Conservation (phyloP, 1,139 yeast species). For the Saccharomyces hybrid region DNA sequence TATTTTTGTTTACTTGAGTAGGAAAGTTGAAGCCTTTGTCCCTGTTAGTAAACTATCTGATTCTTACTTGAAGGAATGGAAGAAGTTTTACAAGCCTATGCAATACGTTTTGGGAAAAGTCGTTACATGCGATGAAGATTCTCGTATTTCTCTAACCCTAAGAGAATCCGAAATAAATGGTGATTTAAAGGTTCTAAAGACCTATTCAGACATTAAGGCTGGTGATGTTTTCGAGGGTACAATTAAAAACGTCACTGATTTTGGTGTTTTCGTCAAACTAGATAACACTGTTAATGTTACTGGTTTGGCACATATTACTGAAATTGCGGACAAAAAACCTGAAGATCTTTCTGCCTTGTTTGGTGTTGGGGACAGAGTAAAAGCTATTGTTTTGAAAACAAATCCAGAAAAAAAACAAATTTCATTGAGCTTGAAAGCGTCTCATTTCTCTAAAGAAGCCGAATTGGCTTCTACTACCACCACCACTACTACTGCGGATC, state of each 20-base stretch:
- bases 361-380: conserved; percentile 58
- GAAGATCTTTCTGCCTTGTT: conserved; percentile 51
- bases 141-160: conserved; percentile 66
- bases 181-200: conserved; percentile 47
- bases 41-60: conserved; percentile 80
- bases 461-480: conserved; percentile 65
- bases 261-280: conserved; percentile 82
- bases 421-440: conserved; percentile 18
- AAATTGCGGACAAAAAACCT: conserved; percentile 69
- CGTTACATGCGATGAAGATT: conserved; percentile 52
- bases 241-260: conserved; percentile 73
- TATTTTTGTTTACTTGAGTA: conserved; percentile 69
- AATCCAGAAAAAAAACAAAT: conserved; percentile 49
- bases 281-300: conserved; percentile 68
- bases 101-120: conserved; percentile 77
- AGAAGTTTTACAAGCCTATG: conserved; percentile 58
- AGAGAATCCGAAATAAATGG: conserved; percentile 79
- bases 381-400: conserved; percentile 67
- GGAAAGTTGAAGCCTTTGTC: conserved; percentile 69
- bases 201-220: conserved; percentile 55
- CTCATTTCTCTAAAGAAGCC: conserved; percentile 52
- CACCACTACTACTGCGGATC: conserved; percentile 36
- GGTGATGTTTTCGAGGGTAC: conserved; percentile 75
- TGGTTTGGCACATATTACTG: conserved; percentile 83
- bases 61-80: conserved; percentile 79